Evolutionary conservation across 2,329 filamentous ascomycete genomes (phyloP).

Genomic region (Lasiodiplodia sp.): DNA sequence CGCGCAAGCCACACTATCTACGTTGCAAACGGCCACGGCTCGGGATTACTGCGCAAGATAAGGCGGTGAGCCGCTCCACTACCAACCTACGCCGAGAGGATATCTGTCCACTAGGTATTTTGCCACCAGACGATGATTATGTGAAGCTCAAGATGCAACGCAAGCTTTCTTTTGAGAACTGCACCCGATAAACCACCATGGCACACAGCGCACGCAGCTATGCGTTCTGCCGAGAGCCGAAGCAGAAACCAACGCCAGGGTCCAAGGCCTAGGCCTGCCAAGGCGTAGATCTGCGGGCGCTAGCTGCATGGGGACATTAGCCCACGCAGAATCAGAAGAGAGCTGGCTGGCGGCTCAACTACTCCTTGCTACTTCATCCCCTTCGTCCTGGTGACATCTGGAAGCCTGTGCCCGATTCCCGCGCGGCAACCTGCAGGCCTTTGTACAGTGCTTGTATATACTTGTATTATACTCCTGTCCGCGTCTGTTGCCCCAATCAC

Average conservation of each 20-base stretch:
- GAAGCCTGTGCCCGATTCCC: not conserved
- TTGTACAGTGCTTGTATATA: slow-evolving; percentile 13
- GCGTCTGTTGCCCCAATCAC: not conserved
- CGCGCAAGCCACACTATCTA: too few species aligned
- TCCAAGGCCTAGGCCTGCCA: slow-evolving; percentile 16
- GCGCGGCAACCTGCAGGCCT: not conserved
- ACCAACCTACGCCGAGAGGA: not conserved
- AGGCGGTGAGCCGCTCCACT: slow-evolving; percentile 8
- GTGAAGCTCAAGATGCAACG: not conserved
- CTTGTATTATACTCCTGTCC: slow-evolving; percentile 15
- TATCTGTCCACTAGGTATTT: not conserved
- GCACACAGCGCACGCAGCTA: too few species aligned
- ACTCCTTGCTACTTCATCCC: not conserved
- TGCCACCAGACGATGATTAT: not conserved
- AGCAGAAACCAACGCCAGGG: not conserved
- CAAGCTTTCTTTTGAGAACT: not conserved
- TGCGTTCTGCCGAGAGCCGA: not conserved
- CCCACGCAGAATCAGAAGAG: slow-evolving; percentile 15
- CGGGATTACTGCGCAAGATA: not conserved
- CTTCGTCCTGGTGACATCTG: not conserved
- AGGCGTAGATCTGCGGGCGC: slow-evolving; percentile 23
- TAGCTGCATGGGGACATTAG: slow-evolving; percentile 12
- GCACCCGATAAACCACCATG: not conserved
- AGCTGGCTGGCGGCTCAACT: not conserved
- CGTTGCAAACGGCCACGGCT: too few species aligned